Conservation (phyloP, 441 rosid genomes). For the Theobroma grandiflorum region DNA sequence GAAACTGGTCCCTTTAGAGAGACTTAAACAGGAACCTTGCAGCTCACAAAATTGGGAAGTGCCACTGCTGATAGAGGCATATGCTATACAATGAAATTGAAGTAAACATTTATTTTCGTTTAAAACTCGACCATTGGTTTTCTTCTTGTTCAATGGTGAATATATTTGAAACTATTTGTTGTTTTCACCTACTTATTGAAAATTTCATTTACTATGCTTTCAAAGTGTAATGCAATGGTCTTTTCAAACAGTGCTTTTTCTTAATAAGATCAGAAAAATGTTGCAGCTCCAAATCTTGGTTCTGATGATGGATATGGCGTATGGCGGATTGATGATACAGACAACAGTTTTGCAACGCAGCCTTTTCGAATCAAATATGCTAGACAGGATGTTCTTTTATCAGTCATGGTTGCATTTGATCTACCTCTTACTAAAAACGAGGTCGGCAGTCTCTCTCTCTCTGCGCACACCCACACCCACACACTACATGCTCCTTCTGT, state of each 20-base stretch:
- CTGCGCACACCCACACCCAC: background rate
- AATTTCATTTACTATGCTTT: background rate
- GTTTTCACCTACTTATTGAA: background rate
- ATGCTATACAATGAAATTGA: background rate
- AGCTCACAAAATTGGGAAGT: background rate
- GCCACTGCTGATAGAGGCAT: background rate
- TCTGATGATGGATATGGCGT: constrained; percentile 61
- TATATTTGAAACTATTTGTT: background rate
- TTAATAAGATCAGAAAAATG: background rate
- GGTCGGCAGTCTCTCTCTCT: constrained; percentile 49
- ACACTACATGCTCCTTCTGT: background rate
- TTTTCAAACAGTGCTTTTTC: background rate
- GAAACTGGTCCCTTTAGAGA: constrained; percentile 5
- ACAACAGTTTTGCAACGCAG: constrained; percentile 86
- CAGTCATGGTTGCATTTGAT: constrained; percentile 80
- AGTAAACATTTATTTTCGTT: background rate
- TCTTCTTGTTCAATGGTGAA: background rate
- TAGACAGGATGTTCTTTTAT: constrained; percentile 81
- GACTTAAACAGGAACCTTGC: constrained; percentile 3
- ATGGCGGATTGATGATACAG: constrained; percentile 87
- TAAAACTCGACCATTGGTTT: background rate
- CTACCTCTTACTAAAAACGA: constrained; percentile 59
- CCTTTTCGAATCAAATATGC: constrained; percentile 90
- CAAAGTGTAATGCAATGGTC: background rate
- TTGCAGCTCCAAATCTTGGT: constrained; percentile 68